Percentiles rank a stretch among this genome's conserved stretches.
Evolutionary conservation across 371 early-diverging fungal species (phyloP).

Genomic region (Lichtheimia ornata): DNA sequence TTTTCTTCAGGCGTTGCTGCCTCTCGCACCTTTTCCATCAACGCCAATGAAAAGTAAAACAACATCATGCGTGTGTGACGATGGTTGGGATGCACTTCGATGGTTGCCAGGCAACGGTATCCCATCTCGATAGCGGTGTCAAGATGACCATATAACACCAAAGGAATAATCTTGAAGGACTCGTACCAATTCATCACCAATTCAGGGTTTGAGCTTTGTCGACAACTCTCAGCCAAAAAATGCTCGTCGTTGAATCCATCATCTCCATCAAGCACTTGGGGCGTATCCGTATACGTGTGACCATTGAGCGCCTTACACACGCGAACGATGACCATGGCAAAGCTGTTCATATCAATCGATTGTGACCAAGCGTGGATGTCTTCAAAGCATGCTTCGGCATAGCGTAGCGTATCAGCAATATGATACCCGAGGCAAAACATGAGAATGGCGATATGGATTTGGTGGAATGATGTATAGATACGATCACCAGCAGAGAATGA

Average conservation of each 20-base stretch:
- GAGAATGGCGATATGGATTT: constrained; percentile 26
- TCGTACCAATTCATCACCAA: constrained; percentile 44
- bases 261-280: constrained; percentile 42
- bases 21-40: constrained; percentile 28
- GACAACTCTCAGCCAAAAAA: constrained; percentile 37
- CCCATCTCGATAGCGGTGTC: constrained; percentile 38
- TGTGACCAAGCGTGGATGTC: constrained; percentile 42
- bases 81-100: constrained; percentile 39
- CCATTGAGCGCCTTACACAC: constrained; percentile 41
- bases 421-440: constrained; percentile 28
- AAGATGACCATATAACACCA: constrained; percentile 45
- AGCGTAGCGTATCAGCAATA: constrained; percentile 21
- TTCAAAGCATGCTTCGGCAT: constrained; percentile 38
- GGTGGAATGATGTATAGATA: constrained; percentile 39
- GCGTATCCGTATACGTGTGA: constrained; percentile 25
- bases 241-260: constrained; percentile 46
- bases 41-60: constrained; percentile 32
- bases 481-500: constrained; percentile 42
- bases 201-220: constrained; percentile 32
- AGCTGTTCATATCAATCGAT: constrained; percentile 38
- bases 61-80: constrained; percentile 40
- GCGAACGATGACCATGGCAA: constrained; percentile 40
- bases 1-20: constrained; percentile 14
- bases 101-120: constrained; percentile 23
- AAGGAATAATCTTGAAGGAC: constrained; percentile 37